Evolutionary conservation across 768 basidiomycete genomes (phyloP).

Genomic region (Podaxis sp.): DNA sequence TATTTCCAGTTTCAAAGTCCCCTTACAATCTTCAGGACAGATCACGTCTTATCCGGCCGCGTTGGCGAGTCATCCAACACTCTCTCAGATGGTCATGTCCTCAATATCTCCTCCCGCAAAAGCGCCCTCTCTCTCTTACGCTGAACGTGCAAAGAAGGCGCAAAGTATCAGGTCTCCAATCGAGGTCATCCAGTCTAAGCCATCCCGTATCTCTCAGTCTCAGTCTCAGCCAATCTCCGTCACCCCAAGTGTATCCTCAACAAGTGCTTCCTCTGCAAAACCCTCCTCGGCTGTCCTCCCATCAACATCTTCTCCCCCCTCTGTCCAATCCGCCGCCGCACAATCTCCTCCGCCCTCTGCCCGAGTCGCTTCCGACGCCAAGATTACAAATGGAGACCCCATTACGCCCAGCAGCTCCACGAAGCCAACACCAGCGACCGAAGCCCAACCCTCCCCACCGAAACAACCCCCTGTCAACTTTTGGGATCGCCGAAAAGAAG

Average conservation of each 20-base stretch:
- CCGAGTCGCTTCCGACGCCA: neutral
- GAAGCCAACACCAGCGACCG: conserved; percentile 9
- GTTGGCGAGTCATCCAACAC: conserved; percentile 6
- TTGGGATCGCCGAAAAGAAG: conserved; percentile 22
- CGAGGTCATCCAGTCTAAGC: neutral
- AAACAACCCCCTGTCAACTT: conserved; percentile 18
- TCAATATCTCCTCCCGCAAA: conserved; percentile 17
- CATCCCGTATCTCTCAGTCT: conserved; percentile 11
- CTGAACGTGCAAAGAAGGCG: conserved; percentile 48
- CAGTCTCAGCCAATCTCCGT: conserved; percentile 7
- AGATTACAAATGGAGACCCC: neutral
- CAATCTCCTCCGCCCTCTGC: neutral
- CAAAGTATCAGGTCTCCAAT: conserved; percentile 30
- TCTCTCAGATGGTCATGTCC: conserved; percentile 19
- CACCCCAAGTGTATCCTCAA: conserved; percentile 3
- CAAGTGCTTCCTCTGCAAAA: conserved; percentile 3
- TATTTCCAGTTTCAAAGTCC: neutral
- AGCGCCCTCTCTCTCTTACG: conserved; percentile 49
- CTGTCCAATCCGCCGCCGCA: neutral
- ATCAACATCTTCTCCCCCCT: neutral
- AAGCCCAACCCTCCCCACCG: neutral
- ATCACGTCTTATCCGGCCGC: conserved; percentile 11
- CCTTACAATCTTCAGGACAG: neutral
- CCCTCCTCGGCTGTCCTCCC: conserved; percentile 7
- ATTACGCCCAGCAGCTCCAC: neutral